Evolutionary conservation across 2,329 filamentous ascomycete species (phyloP).

Genomic region (Fusarium paranaense): DNA sequence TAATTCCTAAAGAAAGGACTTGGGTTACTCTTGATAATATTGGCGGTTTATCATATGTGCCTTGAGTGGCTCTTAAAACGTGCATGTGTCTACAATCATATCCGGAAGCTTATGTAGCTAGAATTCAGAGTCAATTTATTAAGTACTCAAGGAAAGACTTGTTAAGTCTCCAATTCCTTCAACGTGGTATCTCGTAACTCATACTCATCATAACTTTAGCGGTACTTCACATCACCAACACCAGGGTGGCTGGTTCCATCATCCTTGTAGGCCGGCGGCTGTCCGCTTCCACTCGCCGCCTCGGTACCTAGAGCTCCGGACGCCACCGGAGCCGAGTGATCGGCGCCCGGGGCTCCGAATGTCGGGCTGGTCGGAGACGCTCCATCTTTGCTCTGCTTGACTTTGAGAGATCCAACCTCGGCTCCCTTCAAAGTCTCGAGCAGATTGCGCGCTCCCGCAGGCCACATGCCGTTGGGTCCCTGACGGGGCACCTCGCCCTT

Average conservation of each 20-base stretch:
- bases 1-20: background rate
- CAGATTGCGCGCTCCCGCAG: conserved; percentile 46
- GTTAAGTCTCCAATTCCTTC: background rate
- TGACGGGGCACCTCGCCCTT: conserved; percentile 52
- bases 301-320: conserved; percentile 9
- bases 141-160: background rate
- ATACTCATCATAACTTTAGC: conserved; percentile 8
- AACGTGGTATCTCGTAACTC: conserved; percentile 34
- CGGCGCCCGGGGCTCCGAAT: conserved; percentile 19
- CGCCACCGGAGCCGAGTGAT: conserved; percentile 15
- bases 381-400: conserved; percentile 31
- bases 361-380: conserved; percentile 12
- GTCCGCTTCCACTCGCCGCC: conserved; percentile 16
- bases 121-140: background rate
- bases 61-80: background rate
- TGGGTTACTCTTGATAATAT: background rate
- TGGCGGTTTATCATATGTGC: background rate
- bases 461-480: conserved; percentile 47
- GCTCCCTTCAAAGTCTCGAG: conserved; percentile 48
- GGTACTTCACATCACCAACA: conserved; percentile 43
- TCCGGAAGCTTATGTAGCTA: background rate
- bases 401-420: conserved; percentile 45
- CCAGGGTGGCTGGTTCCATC: conserved; percentile 40
- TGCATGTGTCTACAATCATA: background rate
- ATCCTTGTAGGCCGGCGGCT: conserved; percentile 40